Evolutionary conservation across 148 eudicot species (phyloP), one percentile per base, ranked within the genome.

Genomic region (Chenopodium album): DNA sequence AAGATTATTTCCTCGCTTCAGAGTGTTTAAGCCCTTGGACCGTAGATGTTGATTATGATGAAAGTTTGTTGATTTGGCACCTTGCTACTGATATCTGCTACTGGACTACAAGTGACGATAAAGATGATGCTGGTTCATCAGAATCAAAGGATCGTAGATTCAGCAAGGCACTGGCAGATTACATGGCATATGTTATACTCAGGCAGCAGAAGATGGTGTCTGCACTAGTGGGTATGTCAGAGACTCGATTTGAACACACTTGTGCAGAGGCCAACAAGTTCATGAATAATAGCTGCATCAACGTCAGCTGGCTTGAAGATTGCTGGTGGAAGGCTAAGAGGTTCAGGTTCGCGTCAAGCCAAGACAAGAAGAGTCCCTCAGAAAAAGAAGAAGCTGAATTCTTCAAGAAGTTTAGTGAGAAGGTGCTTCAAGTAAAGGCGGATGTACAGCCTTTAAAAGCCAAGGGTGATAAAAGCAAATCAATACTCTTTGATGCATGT

Each of bases 81-180:
- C 29, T 82, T 6, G 84, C 74, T 52, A 86, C 90, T 4, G 87
- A 83, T 32, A 52, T 88, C 1, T 88, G 87, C 69, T 81, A 71
- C 63, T 9, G 9, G 6, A 79, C 14, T 1, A 10, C 44, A 0
- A 8, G 1, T 47, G 50, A 47, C 11, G 23, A 50, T 1, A 48
- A 37, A 12, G 32, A 9, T 12, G 7, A 7, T 5, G 5, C 13
- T 2, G 2, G 4, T 16, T 1, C 23, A 11, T 16, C 9, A 12
- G 2, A 17, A 78, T 4, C 7, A 16, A 47, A 10, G 12, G 9
- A 47, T 47, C 0, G 26, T 28, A 1, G 10, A 75, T 10, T 0
- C 11, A 47, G 84, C 19, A 86, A 80, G 47, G 2, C 28, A 1
- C 59, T 88, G 3, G 84, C 88, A 2, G 84, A 80, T 28, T 86